Base-by-base conservation (phyloP, 345 rosid species). In the Barbarea vulgaris region DNA sequence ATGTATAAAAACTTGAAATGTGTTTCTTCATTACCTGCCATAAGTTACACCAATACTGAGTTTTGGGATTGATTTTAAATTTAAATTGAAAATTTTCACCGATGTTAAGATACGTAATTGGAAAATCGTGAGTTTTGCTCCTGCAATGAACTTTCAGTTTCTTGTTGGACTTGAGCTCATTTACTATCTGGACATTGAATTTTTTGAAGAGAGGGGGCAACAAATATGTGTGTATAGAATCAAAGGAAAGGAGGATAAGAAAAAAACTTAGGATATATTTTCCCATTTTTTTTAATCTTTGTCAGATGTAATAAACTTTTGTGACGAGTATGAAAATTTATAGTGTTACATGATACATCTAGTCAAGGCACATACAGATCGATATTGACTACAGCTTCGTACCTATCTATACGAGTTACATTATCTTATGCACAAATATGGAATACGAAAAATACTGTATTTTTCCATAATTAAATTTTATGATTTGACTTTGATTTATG, bases 61-160 rank as follows among this genome's bases (percentile, higher is more conserved):
- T 63, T 2, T 19, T 63, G 28, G 4, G 63, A 30, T 9, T 1
- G 4, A 73, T 73, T 0, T n/a, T 48, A 52, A 73, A 63, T 28
- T 53, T 41, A 30, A 72, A 73, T 0, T 73, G 62, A 52, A 73
- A 63, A 52, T 3, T 73, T 39, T 73, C 55, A 2, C 77, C 77
- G 3, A 41, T 63, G 6, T 73, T 63, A 39, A 73, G 70, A 63
- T 63, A 41, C 0, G 54, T 73, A 21, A 63, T 53, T 3, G 77
- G 70, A 63, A 73, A 73, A 63, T 63, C 34, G 48, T 73, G 70
- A 63, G 18, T 18, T 63, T 55, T 64, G 22, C 63, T 63, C 14
- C 19, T 52, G 63, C 77, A 73, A 15, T 73, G 77, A 73, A 73
- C 77, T 3, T 36, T 28, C 11, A 73, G n/a, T 39, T 27, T 63